Evolutionary conservation across 129 eudicot species (phyloP).

Genomic region (Logfia minima): DNA sequence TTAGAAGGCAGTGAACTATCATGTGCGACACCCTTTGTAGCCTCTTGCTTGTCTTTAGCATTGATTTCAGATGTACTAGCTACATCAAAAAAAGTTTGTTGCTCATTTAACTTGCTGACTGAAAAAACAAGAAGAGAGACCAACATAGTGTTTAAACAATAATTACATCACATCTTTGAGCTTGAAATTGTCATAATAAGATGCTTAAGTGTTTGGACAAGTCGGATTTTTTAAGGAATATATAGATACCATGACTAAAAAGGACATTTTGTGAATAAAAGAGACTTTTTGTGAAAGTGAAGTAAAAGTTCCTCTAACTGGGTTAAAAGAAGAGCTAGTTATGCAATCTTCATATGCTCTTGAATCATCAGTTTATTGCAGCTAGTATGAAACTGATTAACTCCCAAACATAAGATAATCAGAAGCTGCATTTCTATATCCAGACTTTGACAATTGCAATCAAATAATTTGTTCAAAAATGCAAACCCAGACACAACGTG

Average conservation of each 20-base stretch:
- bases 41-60: slow-evolving; percentile 7
- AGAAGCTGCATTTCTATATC: neutral
- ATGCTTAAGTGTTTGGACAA: neutral
- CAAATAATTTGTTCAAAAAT: neutral
- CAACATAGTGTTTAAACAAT: slow-evolving; percentile 12
- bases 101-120: slow-evolving; percentile 26
- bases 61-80: slow-evolving; percentile 21
- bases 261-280: neutral
- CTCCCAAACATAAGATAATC: neutral
- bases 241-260: neutral
- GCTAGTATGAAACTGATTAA: neutral
- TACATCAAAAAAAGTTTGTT: slow-evolving; percentile 23
- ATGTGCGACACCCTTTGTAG: slow-evolving; percentile 33
- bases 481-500: neutral
- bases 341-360: neutral
- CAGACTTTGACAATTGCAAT: neutral
- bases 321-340: neutral
- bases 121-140: slow-evolving; percentile 24
- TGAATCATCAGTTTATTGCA: neutral
- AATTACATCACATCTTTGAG: slow-evolving; percentile 2
- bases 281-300: neutral
- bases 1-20: slow-evolving; percentile 28
- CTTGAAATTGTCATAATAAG: neutral
- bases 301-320: neutral
- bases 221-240: neutral